phyloP scores from a whole-genome alignment of 75 land plant genomes.

The Selaginella tamariscina region DNA sequence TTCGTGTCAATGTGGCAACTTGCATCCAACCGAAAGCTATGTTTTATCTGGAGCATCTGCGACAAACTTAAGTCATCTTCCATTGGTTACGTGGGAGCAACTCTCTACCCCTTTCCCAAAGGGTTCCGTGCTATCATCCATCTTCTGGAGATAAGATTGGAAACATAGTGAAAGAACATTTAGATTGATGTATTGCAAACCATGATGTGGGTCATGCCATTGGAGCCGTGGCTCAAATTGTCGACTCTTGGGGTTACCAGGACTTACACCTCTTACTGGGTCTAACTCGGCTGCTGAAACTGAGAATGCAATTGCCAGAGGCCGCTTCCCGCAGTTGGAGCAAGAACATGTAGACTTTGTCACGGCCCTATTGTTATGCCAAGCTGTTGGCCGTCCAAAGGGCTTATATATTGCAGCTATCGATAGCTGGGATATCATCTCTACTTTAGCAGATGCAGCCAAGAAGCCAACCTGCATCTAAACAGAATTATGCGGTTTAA shows the following conservation, averaged over 20 bases:
- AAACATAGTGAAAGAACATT: conserved; percentile 95
- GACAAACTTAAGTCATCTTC: conserved; percentile 38
- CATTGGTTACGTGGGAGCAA: conserved; percentile 36
- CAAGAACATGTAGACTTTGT: conserved; percentile 82
- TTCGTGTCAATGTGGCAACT: conserved; percentile 89
- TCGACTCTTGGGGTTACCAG: conserved; percentile 50
- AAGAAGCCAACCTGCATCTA: conserved; percentile 35
- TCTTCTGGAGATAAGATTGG: conserved; percentile 97
- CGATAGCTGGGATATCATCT: conserved; percentile 94
- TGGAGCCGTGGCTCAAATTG: conserved; percentile 58
- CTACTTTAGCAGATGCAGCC: conserved; percentile 57
- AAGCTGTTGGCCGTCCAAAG: conserved; percentile 44
- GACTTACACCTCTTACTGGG: conserved; percentile 55
- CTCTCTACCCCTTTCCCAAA: conserved; percentile 16
- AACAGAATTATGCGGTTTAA: conserved; percentile 26
- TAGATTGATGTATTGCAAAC: conserved; percentile 88
- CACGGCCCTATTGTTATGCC: conserved; percentile 22
- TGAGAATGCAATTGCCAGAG: conserved; percentile 23
- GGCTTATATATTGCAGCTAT: too few species aligned
- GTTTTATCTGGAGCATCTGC: conserved; percentile 45
- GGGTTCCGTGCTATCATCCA: conserved; percentile 52
- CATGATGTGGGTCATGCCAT: conserved; percentile 95
- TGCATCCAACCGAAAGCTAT: conserved; percentile 91
- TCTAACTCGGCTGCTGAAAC: conserved; percentile 19
- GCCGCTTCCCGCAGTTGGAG: conserved; percentile 56